Base-by-base conservation (phyloP, 768 basidiomycete species). In the Tricholoma terreum region DNA sequence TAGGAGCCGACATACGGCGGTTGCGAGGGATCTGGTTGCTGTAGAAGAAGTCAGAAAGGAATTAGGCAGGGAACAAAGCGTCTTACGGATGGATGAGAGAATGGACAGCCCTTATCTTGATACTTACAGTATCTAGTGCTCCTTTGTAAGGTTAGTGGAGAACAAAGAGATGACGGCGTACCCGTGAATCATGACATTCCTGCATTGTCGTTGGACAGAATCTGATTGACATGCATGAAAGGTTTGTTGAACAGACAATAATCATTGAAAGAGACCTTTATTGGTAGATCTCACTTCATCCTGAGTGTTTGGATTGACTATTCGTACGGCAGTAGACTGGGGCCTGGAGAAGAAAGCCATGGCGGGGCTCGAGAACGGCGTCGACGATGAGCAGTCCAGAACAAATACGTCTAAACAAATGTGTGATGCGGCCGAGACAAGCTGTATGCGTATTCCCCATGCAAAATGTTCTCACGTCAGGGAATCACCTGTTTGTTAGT, bases 111-210 rank as follows among this genome's bases (percentile, higher is more conserved):
- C 75, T 90, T 90, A 66, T 90, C 89, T 73, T 94, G 84, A 63
- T 80, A 92, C 75, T 89, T 88, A 77, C 93, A 95, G 56, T 80
- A 86, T 40, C 92, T 94, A 56, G 17, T 15, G 22, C 14, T 15
- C 7, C 11, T 12, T 24, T 7, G 36, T 38, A 56, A 50, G 55
- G 53, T 42, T 35, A 59, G 50, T n/a, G 38, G 30, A 12, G 15
- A 30, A 35, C 11, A 30, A 17, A 12, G 12, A 40, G 27, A 58
- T 33, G 9, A 15, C 4, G 35, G 61, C 71, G 61, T 74, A 94
- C 93, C 94, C 94, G 68, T 94, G 90, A 61, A 96, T 94, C 70
- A 90, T 76, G 52, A 94, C 85, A 77, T 97, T 96, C 67, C 90
- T 85, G 74, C 94, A 97, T 66, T 94, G 89, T 53, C 88, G 83